phyloP scores from a whole-genome alignment of 2,329 filamentous ascomycete genomes.

The Parastagonospora nodorum region DNA sequence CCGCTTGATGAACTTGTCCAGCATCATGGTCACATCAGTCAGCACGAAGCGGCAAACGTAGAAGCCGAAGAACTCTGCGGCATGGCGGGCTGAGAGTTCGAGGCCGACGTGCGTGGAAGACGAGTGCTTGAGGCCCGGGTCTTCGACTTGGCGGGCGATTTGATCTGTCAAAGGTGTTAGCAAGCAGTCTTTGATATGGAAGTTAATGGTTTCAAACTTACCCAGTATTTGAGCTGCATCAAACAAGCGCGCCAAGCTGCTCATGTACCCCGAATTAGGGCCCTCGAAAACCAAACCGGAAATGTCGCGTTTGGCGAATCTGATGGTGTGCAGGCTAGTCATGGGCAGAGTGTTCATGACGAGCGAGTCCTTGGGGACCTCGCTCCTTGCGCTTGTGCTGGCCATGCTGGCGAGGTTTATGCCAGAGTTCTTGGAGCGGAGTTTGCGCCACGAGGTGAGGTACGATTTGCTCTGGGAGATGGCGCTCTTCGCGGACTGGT shows the following conservation, averaged over 20 bases:
- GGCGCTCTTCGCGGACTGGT: constrained; percentile 40
- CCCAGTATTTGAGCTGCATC: constrained; percentile 92
- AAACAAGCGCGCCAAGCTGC: constrained; percentile 84
- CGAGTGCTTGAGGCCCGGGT: constrained; percentile 87
- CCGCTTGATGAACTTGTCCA: constrained; percentile 97
- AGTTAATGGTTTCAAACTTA: constrained; percentile 56
- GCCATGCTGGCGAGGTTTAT: constrained; percentile 55
- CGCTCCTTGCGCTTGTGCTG: constrained; percentile 31
- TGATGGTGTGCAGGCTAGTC: constrained; percentile 74
- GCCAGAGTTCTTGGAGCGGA: constrained; percentile 86
- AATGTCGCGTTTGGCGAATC: constrained; percentile 74
- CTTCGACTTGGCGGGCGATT: constrained; percentile 94
- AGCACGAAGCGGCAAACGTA: constrained; percentile 96
- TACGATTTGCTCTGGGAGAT: constrained; percentile 66
- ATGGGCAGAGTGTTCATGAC: constrained; percentile 62
- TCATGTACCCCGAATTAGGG: constrained; percentile 90
- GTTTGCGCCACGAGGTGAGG: constrained; percentile 84
- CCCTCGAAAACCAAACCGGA: constrained; percentile 74
- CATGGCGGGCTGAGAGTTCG: constrained; percentile 89
- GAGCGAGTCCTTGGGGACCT: constrained; percentile 61
- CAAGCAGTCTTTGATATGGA: neutral
- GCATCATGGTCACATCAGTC: constrained; percentile 77
- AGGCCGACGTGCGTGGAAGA: constrained; percentile 94
- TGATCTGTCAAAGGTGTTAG: constrained; percentile 66
- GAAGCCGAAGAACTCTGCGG: constrained; percentile 96